A percentile compares a stretch with the other conserved stretches of the same genome.
Evolutionary conservation across 179 eudicot species (phyloP).

Genomic region (Nepenthes alata): DNA sequence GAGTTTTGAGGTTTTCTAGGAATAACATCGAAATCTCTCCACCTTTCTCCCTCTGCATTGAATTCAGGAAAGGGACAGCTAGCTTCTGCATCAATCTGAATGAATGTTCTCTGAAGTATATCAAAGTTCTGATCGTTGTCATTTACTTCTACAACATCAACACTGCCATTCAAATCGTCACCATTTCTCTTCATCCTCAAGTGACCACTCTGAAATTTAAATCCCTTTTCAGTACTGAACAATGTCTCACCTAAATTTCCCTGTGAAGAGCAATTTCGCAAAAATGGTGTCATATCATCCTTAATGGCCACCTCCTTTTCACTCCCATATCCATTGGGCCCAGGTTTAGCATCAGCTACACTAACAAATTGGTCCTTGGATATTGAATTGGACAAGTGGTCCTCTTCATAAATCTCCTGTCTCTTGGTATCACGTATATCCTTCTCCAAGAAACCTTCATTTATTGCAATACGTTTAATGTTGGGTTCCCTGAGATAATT

Average conservation of each 20-base stretch:
- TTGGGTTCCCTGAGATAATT: slow-evolving; percentile 7
- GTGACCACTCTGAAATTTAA: slow-evolving; percentile 21
- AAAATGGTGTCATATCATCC: slow-evolving; percentile 15
- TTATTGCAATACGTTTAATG: slow-evolving; percentile 13
- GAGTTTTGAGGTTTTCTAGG: slow-evolving; percentile 10
- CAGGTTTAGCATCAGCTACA: slow-evolving; percentile 17
- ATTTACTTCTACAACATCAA: slow-evolving; percentile 19
- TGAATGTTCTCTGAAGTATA: slow-evolving; percentile 14
- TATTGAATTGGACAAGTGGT: too few species aligned
- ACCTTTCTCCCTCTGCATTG: slow-evolving; percentile 13
- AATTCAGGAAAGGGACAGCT: slow-evolving; percentile 13
- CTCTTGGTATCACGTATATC: slow-evolving; percentile 16
- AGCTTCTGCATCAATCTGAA: slow-evolving; percentile 17
- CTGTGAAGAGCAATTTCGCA: slow-evolving; percentile 26
- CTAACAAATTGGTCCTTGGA: slow-evolving; percentile 16
- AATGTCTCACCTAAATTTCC: slow-evolving; percentile 21
- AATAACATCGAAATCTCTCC: slow-evolving; percentile 12
- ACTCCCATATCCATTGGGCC: slow-evolving; percentile 8
- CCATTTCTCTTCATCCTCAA: slow-evolving; percentile 14
- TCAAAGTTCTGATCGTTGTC: slow-evolving; percentile 12
- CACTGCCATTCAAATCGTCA: slow-evolving; percentile 17
- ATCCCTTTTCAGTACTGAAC: slow-evolving; percentile 15
- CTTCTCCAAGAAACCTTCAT: slow-evolving; percentile 13
- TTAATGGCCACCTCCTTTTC: slow-evolving; percentile 7
- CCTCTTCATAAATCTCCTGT: slow-evolving; percentile 9